Evolutionary conservation across 371 early-diverging fungal genomes (phyloP).

Genomic region (Blakeslea trispora): DNA sequence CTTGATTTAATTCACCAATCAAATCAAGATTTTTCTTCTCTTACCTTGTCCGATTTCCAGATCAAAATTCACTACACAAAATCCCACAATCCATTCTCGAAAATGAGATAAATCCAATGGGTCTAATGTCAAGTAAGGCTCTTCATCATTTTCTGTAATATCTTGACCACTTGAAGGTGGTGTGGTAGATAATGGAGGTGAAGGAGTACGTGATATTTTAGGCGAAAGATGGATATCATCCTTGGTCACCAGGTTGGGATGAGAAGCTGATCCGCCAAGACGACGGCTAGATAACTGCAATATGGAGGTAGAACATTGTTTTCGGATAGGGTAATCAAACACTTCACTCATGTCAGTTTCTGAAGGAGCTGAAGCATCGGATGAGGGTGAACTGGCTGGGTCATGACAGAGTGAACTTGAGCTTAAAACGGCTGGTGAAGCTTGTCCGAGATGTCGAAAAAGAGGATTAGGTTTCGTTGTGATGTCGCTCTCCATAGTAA

Average conservation of each 20-base stretch:
- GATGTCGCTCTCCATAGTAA: not conserved
- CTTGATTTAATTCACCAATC: too few species aligned
- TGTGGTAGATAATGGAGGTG: constrained; percentile 8
- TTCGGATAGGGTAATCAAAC: constrained; percentile 25
- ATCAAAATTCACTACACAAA: constrained; percentile 94
- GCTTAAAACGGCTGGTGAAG: not conserved
- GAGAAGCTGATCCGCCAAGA: constrained; percentile 29
- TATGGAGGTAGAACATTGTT: constrained; percentile 32
- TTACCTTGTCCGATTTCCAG: constrained; percentile 88
- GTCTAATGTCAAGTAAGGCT: constrained; percentile 26
- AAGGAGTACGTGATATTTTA: constrained; percentile 5
- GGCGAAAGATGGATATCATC: constrained; percentile 6
- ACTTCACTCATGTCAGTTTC: constrained; percentile 49
- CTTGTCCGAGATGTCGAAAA: not conserved
- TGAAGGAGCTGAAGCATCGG: not conserved
- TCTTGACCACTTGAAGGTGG: constrained; percentile 24
- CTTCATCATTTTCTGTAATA: constrained; percentile 40
- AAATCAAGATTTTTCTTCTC: too few species aligned
- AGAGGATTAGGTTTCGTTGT: not conserved
- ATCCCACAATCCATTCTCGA: constrained; percentile 84
- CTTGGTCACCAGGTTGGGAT: constrained; percentile 28
- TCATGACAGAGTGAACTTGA: not conserved
- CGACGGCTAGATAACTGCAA: constrained; percentile 6
- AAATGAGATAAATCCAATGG: constrained; percentile 55
- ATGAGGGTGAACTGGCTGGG: not conserved